Percentiles rank a stretch among this genome's conserved stretches.
phyloP scores from a whole-genome alignment of 345 rosid species.

The Brassica rapa region DNA sequence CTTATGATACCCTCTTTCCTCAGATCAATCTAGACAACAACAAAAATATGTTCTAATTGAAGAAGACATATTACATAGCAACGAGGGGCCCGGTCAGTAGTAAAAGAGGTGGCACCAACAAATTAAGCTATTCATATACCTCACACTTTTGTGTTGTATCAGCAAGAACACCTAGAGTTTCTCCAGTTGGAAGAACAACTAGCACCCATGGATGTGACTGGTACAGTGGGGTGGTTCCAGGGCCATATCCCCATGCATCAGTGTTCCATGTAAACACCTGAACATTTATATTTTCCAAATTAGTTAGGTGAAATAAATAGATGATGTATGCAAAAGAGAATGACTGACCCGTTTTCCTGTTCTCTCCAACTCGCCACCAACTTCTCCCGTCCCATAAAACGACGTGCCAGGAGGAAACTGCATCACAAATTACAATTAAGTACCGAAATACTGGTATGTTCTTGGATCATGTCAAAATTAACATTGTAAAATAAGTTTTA shows the following conservation, averaged over 20 bases:
- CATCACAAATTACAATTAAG: conserved; percentile 10
- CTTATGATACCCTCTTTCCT: conserved; percentile 57
- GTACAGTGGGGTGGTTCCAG: conserved; percentile 83
- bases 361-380: conserved; percentile 89
- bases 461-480: neutral
- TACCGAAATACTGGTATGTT: neutral
- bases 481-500: neutral
- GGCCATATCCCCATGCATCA: conserved; percentile 87
- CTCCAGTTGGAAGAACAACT: conserved; percentile 83
- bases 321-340: neutral
- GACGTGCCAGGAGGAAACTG: conserved; percentile 83
- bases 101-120: neutral
- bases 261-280: conserved; percentile 94
- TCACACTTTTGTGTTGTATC: conserved; percentile 85
- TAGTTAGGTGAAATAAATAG: neutral
- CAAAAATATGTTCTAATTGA: neutral
- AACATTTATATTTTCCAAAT: conserved; percentile 7
- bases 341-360: conserved; percentile 78
- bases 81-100: neutral
- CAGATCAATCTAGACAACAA: conserved; percentile 72
- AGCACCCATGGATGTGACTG: conserved; percentile 98
- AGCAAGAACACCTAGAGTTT: conserved; percentile 85
- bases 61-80: conserved; percentile 2
- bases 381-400: conserved; percentile 96
- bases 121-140: conserved; percentile 47